Evolutionary conservation across 1,284 basidiomycete species (phyloP), one percentile per base, ranked within the genome.

Genomic region (Austroboletus niveus): DNA sequence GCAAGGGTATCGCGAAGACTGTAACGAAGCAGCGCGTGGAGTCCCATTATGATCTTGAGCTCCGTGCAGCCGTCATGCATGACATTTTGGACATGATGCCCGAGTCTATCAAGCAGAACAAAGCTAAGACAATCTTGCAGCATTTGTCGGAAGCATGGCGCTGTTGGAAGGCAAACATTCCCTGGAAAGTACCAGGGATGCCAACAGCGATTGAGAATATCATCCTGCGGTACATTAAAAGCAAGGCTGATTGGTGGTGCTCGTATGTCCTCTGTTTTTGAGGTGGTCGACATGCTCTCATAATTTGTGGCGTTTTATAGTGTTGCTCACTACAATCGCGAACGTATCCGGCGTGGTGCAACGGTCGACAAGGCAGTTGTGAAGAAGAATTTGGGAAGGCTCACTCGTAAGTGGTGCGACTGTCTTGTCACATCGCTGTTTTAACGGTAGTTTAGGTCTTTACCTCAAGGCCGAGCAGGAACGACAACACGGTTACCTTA

Each of bases 61-160:
- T 99, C 42, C 89, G 97, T 57, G 97, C 97, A 0, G 94, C 95
- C 48, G 96, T 99, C 62, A 98, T 99, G 95, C 96, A 98, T 74
- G 96, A 99, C 73, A 98, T 99, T 60, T 79, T 97, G 57, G 94
- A 94, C 72, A 92, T 92, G 94, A 98, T 98, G 96, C 97, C 97
- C 1, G 97, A 98, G 73, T 94, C 91, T 5, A 94, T 99, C 76
- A 97, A 97, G 72, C 93, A 94, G 72, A 98, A 98, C 78, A 98
- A 99, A 79, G 87, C 93, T 42, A 99, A 99, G 80, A 99, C 97
- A 15, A 99, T 99, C 61, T 69, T 99, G 65, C 94, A 98, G 70
- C 97, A 99, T 69, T 73, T 99, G 57, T 96, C 94, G 2, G 97
- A 99, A 71, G 96, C 95, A 9, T 99, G 96, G 95, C 82, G 95